Percentiles rank a stretch among this genome's conserved stretches.
Evolutionary conservation across 2,329 filamentous ascomycete species (phyloP).

Genomic region (Penicillium sp.): DNA sequence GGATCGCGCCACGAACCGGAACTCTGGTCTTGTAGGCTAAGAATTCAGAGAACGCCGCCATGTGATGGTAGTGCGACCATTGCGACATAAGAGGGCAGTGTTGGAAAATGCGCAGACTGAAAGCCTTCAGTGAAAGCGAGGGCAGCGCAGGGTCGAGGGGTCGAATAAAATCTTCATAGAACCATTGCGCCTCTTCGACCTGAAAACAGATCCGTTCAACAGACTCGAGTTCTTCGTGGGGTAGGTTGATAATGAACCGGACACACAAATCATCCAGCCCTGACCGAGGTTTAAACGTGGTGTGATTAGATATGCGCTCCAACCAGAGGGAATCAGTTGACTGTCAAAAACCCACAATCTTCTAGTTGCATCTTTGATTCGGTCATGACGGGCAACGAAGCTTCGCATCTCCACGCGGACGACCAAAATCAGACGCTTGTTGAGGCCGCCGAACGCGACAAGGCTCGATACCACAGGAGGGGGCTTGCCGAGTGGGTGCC

Average conservation of each 20-base stretch:
- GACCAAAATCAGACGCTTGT: slow-evolving; percentile 20
- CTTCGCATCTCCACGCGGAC: slow-evolving; percentile 53
- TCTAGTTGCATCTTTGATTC: slow-evolving; percentile 76
- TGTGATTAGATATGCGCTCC: slow-evolving; percentile 16
- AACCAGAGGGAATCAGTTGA: not conserved
- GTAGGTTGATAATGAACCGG: slow-evolving; percentile 96
- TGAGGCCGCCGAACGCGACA: slow-evolving; percentile 17
- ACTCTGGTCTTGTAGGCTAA: slow-evolving; percentile 90
- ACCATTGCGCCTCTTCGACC: slow-evolving; percentile 99
- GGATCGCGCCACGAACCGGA: slow-evolving; percentile 86
- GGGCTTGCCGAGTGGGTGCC: slow-evolving; percentile 24
- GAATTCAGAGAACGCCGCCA: slow-evolving; percentile 83
- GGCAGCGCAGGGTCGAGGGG: slow-evolving; percentile 79
- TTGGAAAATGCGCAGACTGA: slow-evolving; percentile 85
- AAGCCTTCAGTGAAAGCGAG: slow-evolving; percentile 74
- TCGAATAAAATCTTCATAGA: slow-evolving; percentile 98
- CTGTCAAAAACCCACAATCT: slow-evolving; percentile 60
- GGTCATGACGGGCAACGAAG: slow-evolving; percentile 60
- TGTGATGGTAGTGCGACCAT: slow-evolving; percentile 71
- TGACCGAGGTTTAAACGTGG: slow-evolving; percentile 32
- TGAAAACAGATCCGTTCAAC: slow-evolving; percentile 96
- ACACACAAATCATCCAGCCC: slow-evolving; percentile 97
- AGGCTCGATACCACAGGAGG: slow-evolving; percentile 15
- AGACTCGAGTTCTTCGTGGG: slow-evolving; percentile 79
- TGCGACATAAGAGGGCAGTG: slow-evolving; percentile 83